phyloP scores from a whole-genome alignment of 2,329 filamentous ascomycete species.

The Purpureocillium takamizusanense region DNA sequence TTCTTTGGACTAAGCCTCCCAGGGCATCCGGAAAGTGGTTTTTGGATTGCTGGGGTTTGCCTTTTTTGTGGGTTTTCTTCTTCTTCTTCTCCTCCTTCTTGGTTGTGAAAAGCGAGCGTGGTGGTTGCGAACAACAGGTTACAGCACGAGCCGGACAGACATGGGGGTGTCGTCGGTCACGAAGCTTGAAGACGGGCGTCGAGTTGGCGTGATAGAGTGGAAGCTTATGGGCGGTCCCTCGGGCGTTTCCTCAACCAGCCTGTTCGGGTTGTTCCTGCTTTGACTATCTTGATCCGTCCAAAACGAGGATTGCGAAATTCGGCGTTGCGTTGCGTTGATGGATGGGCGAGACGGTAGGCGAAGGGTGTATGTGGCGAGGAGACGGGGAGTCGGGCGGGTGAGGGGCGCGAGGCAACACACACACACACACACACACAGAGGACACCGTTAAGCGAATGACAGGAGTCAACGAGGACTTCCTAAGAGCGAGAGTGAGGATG shows the following conservation, averaged over 20 bases:
- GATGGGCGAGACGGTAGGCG: neutral
- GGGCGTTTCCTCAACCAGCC: too few relatives aligned
- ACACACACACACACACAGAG: too few relatives aligned
- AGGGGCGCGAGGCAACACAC: conserved; percentile 35
- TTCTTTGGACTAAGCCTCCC: neutral
- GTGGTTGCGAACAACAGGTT: conserved; percentile 12
- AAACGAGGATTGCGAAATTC: too few relatives aligned
- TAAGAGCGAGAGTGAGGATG: conserved; percentile 30
- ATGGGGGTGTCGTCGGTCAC: neutral
- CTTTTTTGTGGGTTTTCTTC: conserved; percentile 1
- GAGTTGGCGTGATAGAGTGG: too few relatives aligned
- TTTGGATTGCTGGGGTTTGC: too few relatives aligned
- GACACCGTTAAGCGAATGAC: conserved; percentile 58
- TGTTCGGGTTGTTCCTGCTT: too few relatives aligned
- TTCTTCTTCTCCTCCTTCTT: too few relatives aligned
- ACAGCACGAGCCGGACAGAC: neutral
- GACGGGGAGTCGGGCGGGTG: conserved; percentile 13
- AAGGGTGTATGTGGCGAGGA: conserved; percentile 5
- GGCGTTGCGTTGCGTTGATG: too few relatives aligned
- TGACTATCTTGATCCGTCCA: neutral
- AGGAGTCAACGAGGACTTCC: conserved; percentile 69
- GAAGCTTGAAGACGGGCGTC: too few relatives aligned
- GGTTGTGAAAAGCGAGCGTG: conserved; percentile 22
- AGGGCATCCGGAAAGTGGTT: neutral
- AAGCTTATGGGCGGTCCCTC: too few relatives aligned